Percentiles rank a stretch among this genome's conserved stretches.
Conservation (phyloP, 192 early-diverging fungal species). For the Coemansia sp. region DNA sequence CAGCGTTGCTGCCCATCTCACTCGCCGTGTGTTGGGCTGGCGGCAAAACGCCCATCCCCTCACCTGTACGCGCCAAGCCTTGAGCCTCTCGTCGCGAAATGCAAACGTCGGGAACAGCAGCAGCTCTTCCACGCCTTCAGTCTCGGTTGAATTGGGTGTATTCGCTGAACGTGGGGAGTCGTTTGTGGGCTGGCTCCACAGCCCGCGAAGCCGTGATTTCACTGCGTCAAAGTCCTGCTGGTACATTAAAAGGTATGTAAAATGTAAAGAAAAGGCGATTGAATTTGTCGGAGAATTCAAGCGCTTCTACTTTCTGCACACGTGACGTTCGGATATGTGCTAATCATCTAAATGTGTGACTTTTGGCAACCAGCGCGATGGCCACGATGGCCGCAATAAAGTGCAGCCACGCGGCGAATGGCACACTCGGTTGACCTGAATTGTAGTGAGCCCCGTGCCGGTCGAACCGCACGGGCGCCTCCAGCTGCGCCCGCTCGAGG, state of each 20-base stretch:
- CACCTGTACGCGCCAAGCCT: conserved; percentile 52
- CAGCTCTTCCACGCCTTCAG: conserved; percentile 30
- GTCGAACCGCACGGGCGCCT: conserved; percentile 26
- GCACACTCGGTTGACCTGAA: background rate
- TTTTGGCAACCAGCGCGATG: background rate
- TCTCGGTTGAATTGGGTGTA: background rate
- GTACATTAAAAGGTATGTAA: conserved; percentile 18
- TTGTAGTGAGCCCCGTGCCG: conserved; percentile 18
- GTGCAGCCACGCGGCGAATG: background rate
- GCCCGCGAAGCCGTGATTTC: conserved; percentile 31
- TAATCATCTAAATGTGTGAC: background rate
- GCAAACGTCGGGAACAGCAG: conserved; percentile 50
- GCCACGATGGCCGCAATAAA: background rate
- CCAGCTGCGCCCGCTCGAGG: conserved; percentile 18
- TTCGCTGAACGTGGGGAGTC: background rate
- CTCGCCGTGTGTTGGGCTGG: conserved; percentile 29
- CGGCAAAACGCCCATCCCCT: conserved; percentile 50
- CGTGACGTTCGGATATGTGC: background rate
- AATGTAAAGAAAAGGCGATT: background rate
- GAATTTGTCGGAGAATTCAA: background rate
- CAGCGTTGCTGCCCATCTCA: conserved; percentile 32
- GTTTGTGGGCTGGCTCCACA: conserved; percentile 32
- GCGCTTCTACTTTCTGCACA: background rate
- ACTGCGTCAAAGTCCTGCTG: conserved; percentile 38
- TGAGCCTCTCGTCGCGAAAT: conserved; percentile 49